Evolutionary conservation across 2,329 filamentous ascomycete genomes (phyloP), one percentile per base, ranked within the genome.

Genomic region (Neopestalotiopsis clavispora): DNA sequence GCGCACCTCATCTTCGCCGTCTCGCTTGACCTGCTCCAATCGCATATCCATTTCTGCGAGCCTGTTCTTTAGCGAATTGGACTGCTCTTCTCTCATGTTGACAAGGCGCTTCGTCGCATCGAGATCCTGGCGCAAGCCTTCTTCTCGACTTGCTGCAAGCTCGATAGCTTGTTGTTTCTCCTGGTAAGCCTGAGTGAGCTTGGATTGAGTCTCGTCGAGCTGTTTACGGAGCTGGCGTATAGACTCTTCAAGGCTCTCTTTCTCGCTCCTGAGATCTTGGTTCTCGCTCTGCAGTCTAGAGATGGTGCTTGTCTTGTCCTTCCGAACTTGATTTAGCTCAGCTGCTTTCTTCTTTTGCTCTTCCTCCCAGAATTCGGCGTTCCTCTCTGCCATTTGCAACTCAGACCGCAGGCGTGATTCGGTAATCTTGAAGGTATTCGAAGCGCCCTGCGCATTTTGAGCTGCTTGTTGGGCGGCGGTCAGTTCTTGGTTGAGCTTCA

Each of bases 381-480:
- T 97, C 76, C 92, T 92, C 78, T 94, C 94, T 20, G 95, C 90
- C 68, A 97, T 86, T 57, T 97, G 94, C 45, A 98, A 87, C 79
- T 98, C 95, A 79, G 98, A 95, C 79, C 96, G 91, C 13, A 98
- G 84, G 38, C 91, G 92, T 77, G 98, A 94, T 79, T 98, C 94
- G 72, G 93, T 91, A 84, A 97, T 98, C 75, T 94, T 97, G 71
- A 94, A 90, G 69, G 90, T 94, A 56, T 91, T 94, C 2, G 92
- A 90, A 30, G 92, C 89, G 32, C 93, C 93, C 78, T 95, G 93
- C 30, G 94, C 91, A 58, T 90, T 87, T 78, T 98, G 95, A 20
- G 94, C 89, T 30, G 91, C 89, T 77, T 98, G 94, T 77, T 98
- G 94, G 0, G 97, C 85, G 17, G 88, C 83, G 0, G 93, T 91